phyloP scores from a whole-genome alignment of 2,329 filamentous ascomycete genomes.

The Penicillium sp. region DNA sequence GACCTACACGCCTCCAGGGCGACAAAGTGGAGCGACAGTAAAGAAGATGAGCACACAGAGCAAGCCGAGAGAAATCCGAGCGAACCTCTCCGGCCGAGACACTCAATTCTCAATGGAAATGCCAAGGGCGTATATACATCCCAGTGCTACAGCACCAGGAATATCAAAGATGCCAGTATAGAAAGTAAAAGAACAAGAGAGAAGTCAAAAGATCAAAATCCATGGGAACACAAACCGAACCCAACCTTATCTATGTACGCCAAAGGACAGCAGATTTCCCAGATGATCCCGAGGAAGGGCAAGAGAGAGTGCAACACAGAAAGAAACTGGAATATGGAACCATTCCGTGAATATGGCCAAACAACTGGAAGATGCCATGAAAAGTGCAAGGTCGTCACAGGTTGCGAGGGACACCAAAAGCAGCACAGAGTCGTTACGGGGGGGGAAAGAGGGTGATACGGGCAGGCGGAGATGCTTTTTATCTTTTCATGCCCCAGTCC shows the following conservation, averaged over 20 bases:
- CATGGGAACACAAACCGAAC: slow-evolving; percentile 1
- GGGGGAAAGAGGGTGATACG: slow-evolving; percentile 3
- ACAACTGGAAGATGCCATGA: slow-evolving; percentile 2
- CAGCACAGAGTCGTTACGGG: slow-evolving; percentile 21
- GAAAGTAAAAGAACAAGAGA: not conserved
- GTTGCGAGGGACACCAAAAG: slow-evolving; percentile 16
- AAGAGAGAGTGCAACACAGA: not conserved
- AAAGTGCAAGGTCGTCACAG: slow-evolving; percentile 25
- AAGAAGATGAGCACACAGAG: not conserved
- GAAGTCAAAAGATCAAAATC: slow-evolving; percentile 4
- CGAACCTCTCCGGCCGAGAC: not conserved
- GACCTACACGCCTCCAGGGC: not conserved
- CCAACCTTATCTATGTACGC: slow-evolving; percentile 22
- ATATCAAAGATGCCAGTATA: not conserved
- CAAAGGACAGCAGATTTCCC: slow-evolving; percentile 8
- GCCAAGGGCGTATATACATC: slow-evolving; percentile 12
- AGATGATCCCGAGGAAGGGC: slow-evolving; percentile 1
- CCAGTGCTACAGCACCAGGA: not conserved
- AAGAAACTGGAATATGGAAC: slow-evolving; percentile 1
- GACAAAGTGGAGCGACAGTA: not conserved
- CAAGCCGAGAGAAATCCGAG: not conserved
- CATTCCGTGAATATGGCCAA: not conserved
- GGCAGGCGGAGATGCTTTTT: slow-evolving; percentile 10
- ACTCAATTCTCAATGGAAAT: not conserved
- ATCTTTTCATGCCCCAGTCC: slow-evolving; percentile 53